A percentile compares a stretch with the other conserved stretches of the same genome.
phyloP scores from a whole-genome alignment of 208 protist genomes.

The Acanthamoeba triangularis region DNA sequence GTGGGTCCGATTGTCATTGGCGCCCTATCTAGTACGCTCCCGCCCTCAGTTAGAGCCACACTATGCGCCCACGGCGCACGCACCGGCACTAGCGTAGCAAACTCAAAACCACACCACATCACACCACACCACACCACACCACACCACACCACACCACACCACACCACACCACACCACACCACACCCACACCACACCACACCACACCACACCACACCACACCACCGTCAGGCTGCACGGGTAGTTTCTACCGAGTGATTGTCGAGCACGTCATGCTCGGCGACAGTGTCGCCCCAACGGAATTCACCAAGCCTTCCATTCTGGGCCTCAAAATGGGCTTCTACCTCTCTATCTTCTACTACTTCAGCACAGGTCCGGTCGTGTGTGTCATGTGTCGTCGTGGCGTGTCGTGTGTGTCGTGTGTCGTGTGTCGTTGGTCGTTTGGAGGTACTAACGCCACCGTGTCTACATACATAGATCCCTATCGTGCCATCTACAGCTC shows the following conservation, averaged over 20 bases:
- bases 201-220: not conserved
- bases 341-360: not conserved
- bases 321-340: not conserved
- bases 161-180: not conserved
- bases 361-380: not conserved
- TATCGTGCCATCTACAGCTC: not conserved
- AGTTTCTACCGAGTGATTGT: constrained; percentile 14
- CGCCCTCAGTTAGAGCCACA: not conserved
- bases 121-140: not conserved
- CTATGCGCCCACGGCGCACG: not conserved
- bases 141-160: not conserved
- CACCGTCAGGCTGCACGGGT: not conserved
- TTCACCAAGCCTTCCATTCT: not conserved
- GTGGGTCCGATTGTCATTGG: not conserved
- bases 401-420: not conserved
- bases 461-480: not conserved
- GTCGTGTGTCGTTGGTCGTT: not conserved
- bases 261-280: not conserved
- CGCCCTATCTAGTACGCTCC: not conserved
- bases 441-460: not conserved
- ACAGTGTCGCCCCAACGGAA: not conserved
- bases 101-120: not conserved
- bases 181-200: not conserved
- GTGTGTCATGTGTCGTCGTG: not conserved
- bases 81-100: not conserved